These are phyloP conservation scores for Linnemannia zychae DNA, from an alignment of 192 early-diverging fungal genomes.

Conservation along the genomic window DNA sequence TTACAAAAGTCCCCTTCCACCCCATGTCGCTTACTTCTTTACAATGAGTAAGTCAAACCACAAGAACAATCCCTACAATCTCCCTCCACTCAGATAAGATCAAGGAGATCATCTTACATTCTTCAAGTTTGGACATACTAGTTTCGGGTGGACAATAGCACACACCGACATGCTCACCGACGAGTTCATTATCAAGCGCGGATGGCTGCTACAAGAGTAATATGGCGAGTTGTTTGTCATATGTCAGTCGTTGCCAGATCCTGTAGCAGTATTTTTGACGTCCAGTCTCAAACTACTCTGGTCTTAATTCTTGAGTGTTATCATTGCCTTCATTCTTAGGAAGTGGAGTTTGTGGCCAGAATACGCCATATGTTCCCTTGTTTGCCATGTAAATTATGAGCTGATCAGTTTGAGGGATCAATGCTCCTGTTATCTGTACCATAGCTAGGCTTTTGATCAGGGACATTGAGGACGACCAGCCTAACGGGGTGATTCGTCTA, in stretches of 20 bases:
- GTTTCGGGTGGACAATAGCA: constrained; percentile 72
- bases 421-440: constrained; percentile 57
- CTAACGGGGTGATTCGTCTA: constrained; percentile 57
- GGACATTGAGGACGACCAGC: constrained; percentile 49
- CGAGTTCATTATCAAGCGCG: constrained; percentile 62
- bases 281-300: constrained; percentile 61
- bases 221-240: constrained; percentile 75
- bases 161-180: constrained; percentile 66
- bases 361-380: too few relatives aligned
- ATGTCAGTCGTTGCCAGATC: constrained; percentile 70
- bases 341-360: constrained; percentile 54
- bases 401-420: too few relatives aligned
- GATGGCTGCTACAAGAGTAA: constrained; percentile 61
- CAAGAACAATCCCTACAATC: neutral
- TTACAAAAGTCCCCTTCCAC: too few relatives aligned
- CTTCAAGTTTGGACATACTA: constrained; percentile 64
- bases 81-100: constrained; percentile 16
- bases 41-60: neutral
- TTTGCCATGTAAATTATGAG: neutral
- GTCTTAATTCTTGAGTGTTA: constrained; percentile 58
- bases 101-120: constrained; percentile 13
- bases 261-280: constrained; percentile 59
- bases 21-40: neutral
- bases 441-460: constrained; percentile 55
- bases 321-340: constrained; percentile 63